Evolutionary conservation across 2,329 filamentous ascomycete genomes (phyloP).

Genomic region (Paecilomyces niveus): DNA sequence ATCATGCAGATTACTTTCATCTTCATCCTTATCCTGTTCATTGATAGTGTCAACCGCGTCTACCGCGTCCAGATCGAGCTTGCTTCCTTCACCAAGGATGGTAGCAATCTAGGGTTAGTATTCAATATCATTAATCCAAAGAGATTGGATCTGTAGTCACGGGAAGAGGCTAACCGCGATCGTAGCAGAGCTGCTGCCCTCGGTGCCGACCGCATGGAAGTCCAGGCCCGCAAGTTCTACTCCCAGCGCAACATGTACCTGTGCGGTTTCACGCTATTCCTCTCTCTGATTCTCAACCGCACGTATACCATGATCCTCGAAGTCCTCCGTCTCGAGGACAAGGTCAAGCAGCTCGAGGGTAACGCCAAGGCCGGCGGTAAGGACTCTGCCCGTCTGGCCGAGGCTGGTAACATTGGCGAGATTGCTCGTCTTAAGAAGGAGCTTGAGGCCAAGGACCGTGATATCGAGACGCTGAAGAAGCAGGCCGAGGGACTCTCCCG

Average conservation of each 20-base stretch:
- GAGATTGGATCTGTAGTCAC: neutral
- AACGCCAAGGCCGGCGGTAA: constrained; percentile 54
- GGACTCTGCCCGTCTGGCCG: constrained; percentile 63
- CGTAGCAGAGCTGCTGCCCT: constrained; percentile 59
- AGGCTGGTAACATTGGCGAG: constrained; percentile 65
- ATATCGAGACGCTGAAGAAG: constrained; percentile 85
- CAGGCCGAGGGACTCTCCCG: constrained; percentile 75
- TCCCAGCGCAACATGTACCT: constrained; percentile 99
- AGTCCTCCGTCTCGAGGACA: constrained; percentile 84
- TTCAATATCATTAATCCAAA: constrained; percentile 1
- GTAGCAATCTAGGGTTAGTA: constrained; percentile 45
- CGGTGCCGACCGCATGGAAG: constrained; percentile 92
- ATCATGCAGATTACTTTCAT: constrained; percentile 77
- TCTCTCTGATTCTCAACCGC: constrained; percentile 94
- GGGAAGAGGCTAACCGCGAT: constrained; percentile 1
- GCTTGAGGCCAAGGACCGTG: constrained; percentile 66
- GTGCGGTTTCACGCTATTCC: constrained; percentile 97
- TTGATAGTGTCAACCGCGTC: constrained; percentile 93
- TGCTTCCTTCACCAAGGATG: constrained; percentile 60
- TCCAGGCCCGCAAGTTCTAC: constrained; percentile 99
- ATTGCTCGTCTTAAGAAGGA: constrained; percentile 69
- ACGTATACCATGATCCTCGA: constrained; percentile 98
- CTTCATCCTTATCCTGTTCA: constrained; percentile 96
- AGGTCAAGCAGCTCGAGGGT: constrained; percentile 75
- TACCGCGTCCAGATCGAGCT: constrained; percentile 95